Conservation (phyloP, 352 stramenopile genomes). For the Phytopythium aichiense region DNA sequence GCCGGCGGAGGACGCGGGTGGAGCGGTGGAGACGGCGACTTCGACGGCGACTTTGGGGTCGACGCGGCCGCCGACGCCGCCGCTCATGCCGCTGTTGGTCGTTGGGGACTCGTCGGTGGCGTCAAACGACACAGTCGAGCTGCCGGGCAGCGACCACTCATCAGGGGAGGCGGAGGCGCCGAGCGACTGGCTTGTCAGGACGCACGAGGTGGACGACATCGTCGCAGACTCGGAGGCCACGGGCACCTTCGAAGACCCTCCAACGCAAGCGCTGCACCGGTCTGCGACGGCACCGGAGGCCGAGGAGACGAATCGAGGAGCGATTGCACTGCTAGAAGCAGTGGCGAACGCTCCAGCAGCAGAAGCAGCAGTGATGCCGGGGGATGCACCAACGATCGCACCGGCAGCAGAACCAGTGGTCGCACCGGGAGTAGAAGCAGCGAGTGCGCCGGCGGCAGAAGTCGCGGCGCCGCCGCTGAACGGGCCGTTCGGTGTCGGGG, state of each 20-base stretch:
- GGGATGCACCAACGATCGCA: too few species aligned
- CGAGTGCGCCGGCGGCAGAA: background rate
- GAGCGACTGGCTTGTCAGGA: too few species aligned
- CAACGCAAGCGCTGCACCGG: background rate
- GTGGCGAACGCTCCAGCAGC: background rate
- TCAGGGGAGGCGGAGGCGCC: too few species aligned
- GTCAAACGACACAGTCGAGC: background rate
- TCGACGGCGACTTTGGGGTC: background rate
- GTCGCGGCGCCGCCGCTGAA: slow-evolving; percentile 11
- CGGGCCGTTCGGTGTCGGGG: slow-evolving; percentile 43
- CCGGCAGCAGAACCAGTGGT: too few species aligned
- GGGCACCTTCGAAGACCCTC: background rate
- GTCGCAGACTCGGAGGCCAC: slow-evolving; percentile 1
- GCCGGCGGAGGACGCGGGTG: background rate
- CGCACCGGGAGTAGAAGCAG: too few species aligned
- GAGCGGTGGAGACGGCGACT: background rate
- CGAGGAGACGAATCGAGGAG: background rate
- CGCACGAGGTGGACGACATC: background rate
- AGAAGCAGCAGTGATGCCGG: too few species aligned
- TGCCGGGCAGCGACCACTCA: background rate
- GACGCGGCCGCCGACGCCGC: too few species aligned
- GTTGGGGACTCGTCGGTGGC: background rate
- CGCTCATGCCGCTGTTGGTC: background rate
- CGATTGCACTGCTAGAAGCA: background rate
- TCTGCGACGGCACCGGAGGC: background rate